These are phyloP conservation scores for Macaranga tanarius DNA, from an alignment of 441 rosid species.

Conservation along the genomic window DNA sequence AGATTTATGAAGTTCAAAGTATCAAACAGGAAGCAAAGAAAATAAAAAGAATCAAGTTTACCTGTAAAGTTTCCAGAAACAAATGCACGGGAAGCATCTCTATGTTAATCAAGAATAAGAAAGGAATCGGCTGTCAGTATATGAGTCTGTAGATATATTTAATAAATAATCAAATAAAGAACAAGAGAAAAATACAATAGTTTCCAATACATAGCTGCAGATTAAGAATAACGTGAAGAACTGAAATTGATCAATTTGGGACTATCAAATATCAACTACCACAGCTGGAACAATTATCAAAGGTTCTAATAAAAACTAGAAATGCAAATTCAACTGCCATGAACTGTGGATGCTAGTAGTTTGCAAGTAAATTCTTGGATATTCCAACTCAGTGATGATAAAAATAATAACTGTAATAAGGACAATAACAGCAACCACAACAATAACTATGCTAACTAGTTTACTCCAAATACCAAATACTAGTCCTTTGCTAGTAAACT, in stretches of 20 bases:
- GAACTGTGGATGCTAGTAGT: too few species aligned
- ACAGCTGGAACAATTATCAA: background rate
- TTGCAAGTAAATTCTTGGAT: too few species aligned
- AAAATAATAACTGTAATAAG: too few species aligned
- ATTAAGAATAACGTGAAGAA: background rate
- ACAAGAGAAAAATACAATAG: background rate
- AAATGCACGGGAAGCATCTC: constrained; percentile 93
- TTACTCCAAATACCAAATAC: too few species aligned
- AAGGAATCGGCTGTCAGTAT: constrained; percentile 26
- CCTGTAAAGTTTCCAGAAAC: constrained; percentile 94
- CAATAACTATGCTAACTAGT: too few species aligned
- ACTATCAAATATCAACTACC: background rate
- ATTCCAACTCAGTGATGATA: too few species aligned
- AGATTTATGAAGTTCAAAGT: background rate
- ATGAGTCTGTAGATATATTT: background rate
- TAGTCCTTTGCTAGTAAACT: too few species aligned
- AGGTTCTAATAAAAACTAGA: background rate
- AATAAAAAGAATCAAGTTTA: constrained; percentile 22
- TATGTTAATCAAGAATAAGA: constrained; percentile 29
- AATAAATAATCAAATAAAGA: background rate
- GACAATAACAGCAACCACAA: too few species aligned
- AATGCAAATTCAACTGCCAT: background rate
- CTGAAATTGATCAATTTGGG: background rate
- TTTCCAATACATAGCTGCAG: background rate
- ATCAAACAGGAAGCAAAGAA: background rate